These are phyloP conservation scores for Sorghum bicolor DNA, from an alignment of 176 grass and related monocot genomes.

Conservation along the genomic window Sorghum_bicolor_NCBIv3 NC_012875.2:42346001-42346500, in stretches of 20 bases:
- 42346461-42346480: constrained; percentile 74
- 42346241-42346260: not conserved
- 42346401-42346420: constrained; percentile 31
- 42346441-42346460: constrained; percentile 82
- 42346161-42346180: not conserved
- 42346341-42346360: not conserved
- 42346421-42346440: constrained; percentile 54
- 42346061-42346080: not conserved
- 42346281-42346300: not conserved
- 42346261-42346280: not conserved
- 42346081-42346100: not conserved
- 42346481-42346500: constrained; percentile 52
- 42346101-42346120: not conserved
- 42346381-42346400: constrained; percentile 55
- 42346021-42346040: not conserved
- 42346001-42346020: not conserved
- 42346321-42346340: not conserved
- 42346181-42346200: not conserved
- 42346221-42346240: constrained; percentile 1
- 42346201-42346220: not conserved
- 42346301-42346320: not conserved
- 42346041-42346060: not conserved
- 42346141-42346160: not conserved
- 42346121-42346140: not conserved
- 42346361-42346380: constrained; percentile 8